These are phyloP conservation scores for Pythium phragmiticola DNA, from an alignment of 352 stramenopile genomes.

Conservation along the genomic window DNA sequence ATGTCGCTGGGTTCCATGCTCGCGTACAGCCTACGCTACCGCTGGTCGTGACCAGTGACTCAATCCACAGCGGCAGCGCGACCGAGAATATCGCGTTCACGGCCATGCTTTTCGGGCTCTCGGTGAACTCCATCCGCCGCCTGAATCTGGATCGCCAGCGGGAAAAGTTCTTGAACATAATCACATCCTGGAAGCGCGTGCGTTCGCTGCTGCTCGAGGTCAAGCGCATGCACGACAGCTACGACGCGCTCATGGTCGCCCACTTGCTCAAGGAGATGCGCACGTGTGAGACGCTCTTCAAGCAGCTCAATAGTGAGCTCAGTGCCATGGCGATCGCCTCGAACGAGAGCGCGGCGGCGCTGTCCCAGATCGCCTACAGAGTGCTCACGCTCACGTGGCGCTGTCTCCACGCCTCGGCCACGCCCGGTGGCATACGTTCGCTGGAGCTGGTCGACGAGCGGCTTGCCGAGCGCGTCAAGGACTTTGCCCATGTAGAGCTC, in stretches of 20 bases:
- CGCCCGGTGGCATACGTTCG: slow-evolving; percentile 14
- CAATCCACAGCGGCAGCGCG: slow-evolving; percentile 57
- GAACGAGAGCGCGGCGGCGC: slow-evolving; percentile 68
- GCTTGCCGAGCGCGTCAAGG: slow-evolving; percentile 54
- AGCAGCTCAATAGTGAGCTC: slow-evolving; percentile 69
- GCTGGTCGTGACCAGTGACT: slow-evolving; percentile 67
- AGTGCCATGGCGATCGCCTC: slow-evolving; percentile 58
- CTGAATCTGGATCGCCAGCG: slow-evolving; percentile 39
- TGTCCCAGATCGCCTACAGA: slow-evolving; percentile 71
- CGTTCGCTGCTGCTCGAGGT: slow-evolving; percentile 55
- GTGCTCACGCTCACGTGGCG: slow-evolving; percentile 63
- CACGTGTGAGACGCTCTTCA: slow-evolving; percentile 72
- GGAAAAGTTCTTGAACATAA: slow-evolving; percentile 36
- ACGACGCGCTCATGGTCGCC: slow-evolving; percentile 64
- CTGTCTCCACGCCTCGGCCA: slow-evolving; percentile 38
- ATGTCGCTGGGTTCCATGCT: slow-evolving; percentile 66
- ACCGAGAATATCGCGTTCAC: slow-evolving; percentile 78
- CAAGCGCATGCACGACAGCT: slow-evolving; percentile 75
- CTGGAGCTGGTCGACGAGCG: slow-evolving; percentile 64
- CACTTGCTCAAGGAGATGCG: slow-evolving; percentile 84
- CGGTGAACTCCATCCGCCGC: slow-evolving; percentile 32
- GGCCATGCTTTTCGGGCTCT: slow-evolving; percentile 73
- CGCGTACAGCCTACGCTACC: slow-evolving; percentile 66
- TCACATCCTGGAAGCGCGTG: slow-evolving; percentile 76
- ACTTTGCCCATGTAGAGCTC: slow-evolving; percentile 56